These are phyloP conservation scores for Stygiomarasmius scandens DNA, from an alignment of 1,284 basidiomycete species.

Conservation along the genomic window DNA sequence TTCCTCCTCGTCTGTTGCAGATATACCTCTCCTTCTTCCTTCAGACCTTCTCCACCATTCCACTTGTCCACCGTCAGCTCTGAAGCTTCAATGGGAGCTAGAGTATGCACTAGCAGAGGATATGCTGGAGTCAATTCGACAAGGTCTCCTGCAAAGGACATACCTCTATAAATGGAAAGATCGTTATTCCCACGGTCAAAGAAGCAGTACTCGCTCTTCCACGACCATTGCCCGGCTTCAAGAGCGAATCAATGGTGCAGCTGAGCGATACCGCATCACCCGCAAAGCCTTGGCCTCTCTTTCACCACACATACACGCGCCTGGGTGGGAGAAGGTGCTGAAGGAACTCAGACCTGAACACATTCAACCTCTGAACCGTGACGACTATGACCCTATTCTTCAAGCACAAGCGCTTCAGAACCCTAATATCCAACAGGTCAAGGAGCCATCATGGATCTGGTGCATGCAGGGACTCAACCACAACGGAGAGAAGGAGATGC, in stretches of 20 bases:
- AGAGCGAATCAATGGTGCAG: background rate
- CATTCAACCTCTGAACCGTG: background rate
- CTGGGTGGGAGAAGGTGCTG: background rate
- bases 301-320: background rate
- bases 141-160: background rate
- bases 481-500: background rate
- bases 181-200: background rate
- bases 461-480: background rate
- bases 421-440: background rate
- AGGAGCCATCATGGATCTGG: background rate
- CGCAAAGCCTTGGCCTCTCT: background rate
- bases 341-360: background rate
- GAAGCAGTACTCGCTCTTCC: background rate
- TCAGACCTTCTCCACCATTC: background rate
- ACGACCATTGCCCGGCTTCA: background rate
- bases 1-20: background rate
- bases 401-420: background rate
- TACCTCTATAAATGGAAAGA: background rate
- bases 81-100: background rate
- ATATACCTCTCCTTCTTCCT: constrained; percentile 2
- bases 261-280: background rate
- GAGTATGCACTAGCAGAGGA: background rate
- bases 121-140: background rate
- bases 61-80: no score
- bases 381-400: background rate